These are phyloP conservation scores for Aschersonia sp. DNA, from an alignment of 2,329 filamentous ascomycete genomes.

Conservation along the genomic window DNA sequence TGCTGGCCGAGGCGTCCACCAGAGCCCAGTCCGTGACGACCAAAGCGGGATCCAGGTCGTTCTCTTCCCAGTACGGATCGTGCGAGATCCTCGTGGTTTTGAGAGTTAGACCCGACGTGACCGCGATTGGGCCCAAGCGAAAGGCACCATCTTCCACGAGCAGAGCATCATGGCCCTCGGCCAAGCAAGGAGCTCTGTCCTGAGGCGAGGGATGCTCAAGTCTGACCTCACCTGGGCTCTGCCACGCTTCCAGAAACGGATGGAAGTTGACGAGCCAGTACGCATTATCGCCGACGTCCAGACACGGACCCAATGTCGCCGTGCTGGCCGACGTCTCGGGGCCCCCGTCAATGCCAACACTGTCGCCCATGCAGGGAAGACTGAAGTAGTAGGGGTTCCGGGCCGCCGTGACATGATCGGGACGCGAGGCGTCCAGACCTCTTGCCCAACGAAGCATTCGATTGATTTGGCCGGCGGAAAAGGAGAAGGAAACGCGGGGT, in stretches of 20 bases:
- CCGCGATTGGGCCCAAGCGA: slow-evolving; percentile 19
- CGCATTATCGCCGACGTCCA: slow-evolving; percentile 19
- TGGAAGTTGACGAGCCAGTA: slow-evolving; percentile 30
- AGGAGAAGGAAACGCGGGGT: slow-evolving; percentile 18
- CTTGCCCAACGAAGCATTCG: slow-evolving; percentile 24
- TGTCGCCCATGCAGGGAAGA: slow-evolving; percentile 29
- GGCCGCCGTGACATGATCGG: slow-evolving; percentile 24
- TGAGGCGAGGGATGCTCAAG: slow-evolving; percentile 26
- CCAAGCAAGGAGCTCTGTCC: slow-evolving; percentile 21
- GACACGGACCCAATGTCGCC: slow-evolving; percentile 25
- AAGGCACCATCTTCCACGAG: slow-evolving; percentile 11
- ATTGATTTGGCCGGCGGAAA: slow-evolving; percentile 21
- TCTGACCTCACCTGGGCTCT: slow-evolving; percentile 11
- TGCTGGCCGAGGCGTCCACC: slow-evolving; percentile 16
- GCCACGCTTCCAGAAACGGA: slow-evolving; percentile 24
- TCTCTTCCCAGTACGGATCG: slow-evolving; percentile 29
- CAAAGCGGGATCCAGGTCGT: slow-evolving; percentile 22
- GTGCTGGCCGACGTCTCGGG: slow-evolving; percentile 19
- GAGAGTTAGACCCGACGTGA: slow-evolving; percentile 25
- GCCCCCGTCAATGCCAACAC: slow-evolving; percentile 21
- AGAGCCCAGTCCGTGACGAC: slow-evolving; percentile 30
- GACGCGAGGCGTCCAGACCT: slow-evolving; percentile 20
- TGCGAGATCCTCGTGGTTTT: slow-evolving; percentile 28
- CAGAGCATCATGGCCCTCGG: slow-evolving; percentile 22
- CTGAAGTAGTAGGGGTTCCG: slow-evolving; percentile 28